Evolutionary conservation across 768 basidiomycete genomes (phyloP).

Genomic region (Suillus tomentosus): DNA sequence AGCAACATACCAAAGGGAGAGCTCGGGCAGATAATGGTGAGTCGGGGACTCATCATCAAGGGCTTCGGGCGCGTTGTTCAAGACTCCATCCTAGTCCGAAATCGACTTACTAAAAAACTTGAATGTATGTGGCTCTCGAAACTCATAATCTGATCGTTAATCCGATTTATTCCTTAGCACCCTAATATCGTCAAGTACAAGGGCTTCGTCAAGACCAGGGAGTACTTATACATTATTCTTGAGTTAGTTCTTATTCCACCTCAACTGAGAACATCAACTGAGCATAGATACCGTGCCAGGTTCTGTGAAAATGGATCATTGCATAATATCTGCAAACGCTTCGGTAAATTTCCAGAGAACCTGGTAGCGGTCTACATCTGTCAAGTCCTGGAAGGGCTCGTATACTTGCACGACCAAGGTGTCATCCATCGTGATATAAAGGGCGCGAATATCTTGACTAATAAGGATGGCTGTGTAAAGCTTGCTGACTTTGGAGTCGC

Average conservation of each 20-base stretch:
- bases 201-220: conserved; percentile 93
- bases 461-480: conserved; percentile 98
- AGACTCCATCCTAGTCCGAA: conserved; percentile 65
- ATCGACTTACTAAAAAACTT: conserved; percentile 97
- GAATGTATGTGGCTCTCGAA: conserved; percentile 55
- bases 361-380: conserved; percentile 96
- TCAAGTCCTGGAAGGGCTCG: conserved; percentile 92
- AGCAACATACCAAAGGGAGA: conserved; percentile 93
- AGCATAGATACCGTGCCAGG: conserved; percentile 30
- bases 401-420: conserved; percentile 92
- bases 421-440: conserved; percentile 99
- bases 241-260: conserved; percentile 56
- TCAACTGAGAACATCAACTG: conserved; percentile 5
- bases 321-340: conserved; percentile 92
- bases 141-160: conserved; percentile 12
- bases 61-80: conserved; percentile 1
- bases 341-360: conserved; percentile 98
- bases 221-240: conserved; percentile 94
- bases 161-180: conserved; percentile 55
- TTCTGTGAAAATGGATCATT: conserved; percentile 99
- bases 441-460: conserved; percentile 96
- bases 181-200: conserved; percentile 99
- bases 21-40: conserved; percentile 95
- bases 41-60: conserved; percentile 18
- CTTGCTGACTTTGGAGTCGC: conserved; percentile 99